Conservation (phyloP, 73 alveolate genomes). For the Breviolum minutum region DNA sequence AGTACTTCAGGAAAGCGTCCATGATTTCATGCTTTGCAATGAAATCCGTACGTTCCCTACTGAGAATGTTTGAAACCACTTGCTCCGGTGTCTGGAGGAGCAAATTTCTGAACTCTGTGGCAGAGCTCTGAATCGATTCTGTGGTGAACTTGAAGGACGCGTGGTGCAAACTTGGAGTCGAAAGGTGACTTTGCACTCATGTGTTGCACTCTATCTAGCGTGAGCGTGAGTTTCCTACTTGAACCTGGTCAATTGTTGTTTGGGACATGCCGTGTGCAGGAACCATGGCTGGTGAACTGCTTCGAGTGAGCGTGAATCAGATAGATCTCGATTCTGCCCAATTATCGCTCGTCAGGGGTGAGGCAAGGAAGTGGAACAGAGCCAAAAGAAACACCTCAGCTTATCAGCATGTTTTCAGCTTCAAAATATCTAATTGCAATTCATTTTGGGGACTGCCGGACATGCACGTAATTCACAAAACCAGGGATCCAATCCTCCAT, state of each 20-base stretch:
- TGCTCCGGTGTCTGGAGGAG: background rate
- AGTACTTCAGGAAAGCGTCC: background rate
- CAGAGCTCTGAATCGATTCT: constrained; percentile 9
- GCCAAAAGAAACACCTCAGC: too few relatives aligned
- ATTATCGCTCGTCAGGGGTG: constrained; percentile 7
- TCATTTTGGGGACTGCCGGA: background rate
- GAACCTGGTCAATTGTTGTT: too few relatives aligned
- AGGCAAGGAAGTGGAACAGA: background rate
- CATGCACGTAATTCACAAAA: background rate
- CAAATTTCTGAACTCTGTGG: constrained; percentile 2
- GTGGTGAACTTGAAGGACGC: constrained; percentile 20
- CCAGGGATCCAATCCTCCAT: background rate
- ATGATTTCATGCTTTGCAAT: background rate
- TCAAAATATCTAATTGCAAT: too few relatives aligned
- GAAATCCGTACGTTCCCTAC: background rate
- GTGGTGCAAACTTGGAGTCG: background rate
- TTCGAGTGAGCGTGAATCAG: constrained; percentile 36
- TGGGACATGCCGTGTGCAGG: background rate
- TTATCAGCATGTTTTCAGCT: too few relatives aligned
- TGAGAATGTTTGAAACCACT: background rate
- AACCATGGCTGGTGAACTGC: constrained; percentile 11
- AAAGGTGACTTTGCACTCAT: too few relatives aligned
- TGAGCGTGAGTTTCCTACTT: too few relatives aligned
- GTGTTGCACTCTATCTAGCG: too few relatives aligned
- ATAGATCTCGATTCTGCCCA: background rate